Evolutionary conservation across 768 basidiomycete genomes (phyloP), one percentile per base, ranked within the genome.

Genomic region (Suillus sp.): DNA sequence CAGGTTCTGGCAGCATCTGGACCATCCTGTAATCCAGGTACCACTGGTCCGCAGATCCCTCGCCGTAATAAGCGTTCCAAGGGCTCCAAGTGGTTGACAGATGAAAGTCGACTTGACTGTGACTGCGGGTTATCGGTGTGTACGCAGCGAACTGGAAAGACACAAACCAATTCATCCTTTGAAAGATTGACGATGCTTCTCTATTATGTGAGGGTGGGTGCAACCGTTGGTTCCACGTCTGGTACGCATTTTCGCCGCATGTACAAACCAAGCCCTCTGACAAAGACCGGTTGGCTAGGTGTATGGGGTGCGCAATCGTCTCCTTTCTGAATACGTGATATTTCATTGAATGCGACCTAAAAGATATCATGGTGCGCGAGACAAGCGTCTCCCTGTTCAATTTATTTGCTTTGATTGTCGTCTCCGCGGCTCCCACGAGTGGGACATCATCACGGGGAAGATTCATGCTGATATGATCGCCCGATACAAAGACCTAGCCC

Each of bases 331-430:
- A 13, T 40, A 5, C 56, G 14, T 57, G 38, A 27, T 55, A 35
- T 40, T 30, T 42, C 38, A 11, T 35, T 57, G 4, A 57, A 34
- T 25, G 3, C 18, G 18, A 22, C 47, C 7, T 63, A 34, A 7
- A 7, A 91, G 90, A 34, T 93, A 84, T 72, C 89, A 93, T 68
- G 83, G 84, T 6, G 73, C 73, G 4, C 70, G 80, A 27, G 91
- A 92, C 66, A 65, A 71, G 30, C 83, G 86, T 14, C 77, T 93
- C 48, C 91, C 90, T 2, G 61, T 72, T 0, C 77, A 80, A 62
- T 93, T 91, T 65, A 69, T 82, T 34, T 94, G 92, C 75, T 89
- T 93, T 73, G 87, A 90, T 67, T 94, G 92, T 72, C 87, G 90
- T 38, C 79, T 90, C 53, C 84, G 80, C 56, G 82, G 80, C 14